Base-by-base conservation (phyloP, 108 stramenopile species). In the Fragilaria radians region DNA sequence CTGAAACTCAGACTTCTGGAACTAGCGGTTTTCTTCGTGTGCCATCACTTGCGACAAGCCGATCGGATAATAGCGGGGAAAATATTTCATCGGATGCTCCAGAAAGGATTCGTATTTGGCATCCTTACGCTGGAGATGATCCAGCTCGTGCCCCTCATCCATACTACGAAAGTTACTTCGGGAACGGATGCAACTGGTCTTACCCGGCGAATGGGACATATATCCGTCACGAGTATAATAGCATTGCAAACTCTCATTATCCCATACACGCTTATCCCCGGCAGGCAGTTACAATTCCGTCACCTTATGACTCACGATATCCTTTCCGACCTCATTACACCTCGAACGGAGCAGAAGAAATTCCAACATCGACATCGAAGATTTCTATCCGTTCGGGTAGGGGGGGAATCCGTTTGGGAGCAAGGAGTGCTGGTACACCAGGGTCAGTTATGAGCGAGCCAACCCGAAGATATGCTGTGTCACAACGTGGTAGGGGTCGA, bases 401-500 rank as follows among this genome's bases (percentile, higher is more conserved):
- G 45, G 75, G 75, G 1, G 73, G 67, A 17, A 51, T 47, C 4
- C 60, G 75, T 59, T 42, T 66, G 5, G 51, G 45, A 18, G 52
- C 52, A 28, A 25, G 52, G 52, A 27, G 17, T 11, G 29, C 25
- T 14, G 23, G 9, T 32, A n/a, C 21, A 1, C 23, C 7, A 1
- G 48, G 0, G 5, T 49, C 22, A 0, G 46, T 0, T 18, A 64
- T 0, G 59, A 61, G 29, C 64, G 65, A 24, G 17, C 59, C 28
- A 65, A 60, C 23, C 67, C 22, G 3, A 3, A 32, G 2, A 21
- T 71, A 67, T 45, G 66, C 76, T 22, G 70, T 77, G 2, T 77
- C 76, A 14, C 72, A 77, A 27, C 57, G 76, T 5, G 76, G 76
- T 33, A 77, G 71, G 59, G 76, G 76, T 2, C 24, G 23, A 21